phyloP scores from a whole-genome alignment of 2,329 filamentous ascomycete species.

The Aspergillus sp. region DNA sequence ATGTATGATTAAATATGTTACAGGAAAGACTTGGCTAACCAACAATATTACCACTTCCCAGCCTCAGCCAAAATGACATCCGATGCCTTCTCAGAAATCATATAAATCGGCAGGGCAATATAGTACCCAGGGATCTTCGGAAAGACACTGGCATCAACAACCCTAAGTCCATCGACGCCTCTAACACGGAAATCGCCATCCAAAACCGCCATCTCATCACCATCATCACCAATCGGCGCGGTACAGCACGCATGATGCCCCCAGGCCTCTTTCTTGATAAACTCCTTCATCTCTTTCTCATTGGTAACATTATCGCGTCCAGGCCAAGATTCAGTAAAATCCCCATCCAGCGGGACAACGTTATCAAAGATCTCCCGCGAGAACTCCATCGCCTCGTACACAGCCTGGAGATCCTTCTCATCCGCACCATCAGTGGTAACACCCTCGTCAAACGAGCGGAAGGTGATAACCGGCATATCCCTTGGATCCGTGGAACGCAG shows the following conservation, averaged over 20 bases:
- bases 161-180: constrained; percentile 55
- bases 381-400: constrained; percentile 57
- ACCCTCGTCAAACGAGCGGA: constrained; percentile 55
- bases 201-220: constrained; percentile 56
- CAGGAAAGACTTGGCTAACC: no score
- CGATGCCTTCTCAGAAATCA: constrained; percentile 62
- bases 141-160: constrained; percentile 63
- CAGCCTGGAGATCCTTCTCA: constrained; percentile 52
- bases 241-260: constrained; percentile 60
- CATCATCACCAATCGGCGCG: constrained; percentile 54
- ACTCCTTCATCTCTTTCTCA: constrained; percentile 48
- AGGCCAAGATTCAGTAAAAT: constrained; percentile 45
- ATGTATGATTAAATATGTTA: no score
- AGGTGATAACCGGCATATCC: constrained; percentile 62
- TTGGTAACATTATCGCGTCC: constrained; percentile 39
- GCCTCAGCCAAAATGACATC: constrained; percentile 50
- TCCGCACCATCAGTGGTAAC: constrained; percentile 31
- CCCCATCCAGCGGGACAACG: constrained; percentile 29
- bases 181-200: constrained; percentile 59
- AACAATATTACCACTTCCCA: background rate
- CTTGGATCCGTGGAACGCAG: constrained; percentile 63
- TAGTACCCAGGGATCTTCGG: constrained; percentile 58
- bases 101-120: constrained; percentile 53
- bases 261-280: constrained; percentile 52
- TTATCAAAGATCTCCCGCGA: constrained; percentile 49